These are phyloP conservation scores for Carex pumila DNA, from an alignment of 176 grass and related monocot species.

Conservation along the genomic window DNA sequence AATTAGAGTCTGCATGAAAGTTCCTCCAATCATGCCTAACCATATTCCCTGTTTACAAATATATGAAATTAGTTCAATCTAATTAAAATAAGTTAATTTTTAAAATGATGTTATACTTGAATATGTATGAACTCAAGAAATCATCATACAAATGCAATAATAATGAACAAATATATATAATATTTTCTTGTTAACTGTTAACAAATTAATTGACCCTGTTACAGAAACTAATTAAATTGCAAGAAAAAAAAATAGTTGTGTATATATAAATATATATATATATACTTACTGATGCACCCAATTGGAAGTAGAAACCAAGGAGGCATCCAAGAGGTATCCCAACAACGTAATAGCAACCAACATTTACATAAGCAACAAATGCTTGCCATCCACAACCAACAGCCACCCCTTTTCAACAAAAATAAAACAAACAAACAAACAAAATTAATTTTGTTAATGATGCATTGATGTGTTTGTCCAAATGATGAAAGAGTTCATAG, in stretches of 20 bases:
- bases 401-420: conserved; percentile 48
- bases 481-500: background rate
- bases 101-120: too few species aligned
- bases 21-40: conserved; percentile 43
- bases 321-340: conserved; percentile 64
- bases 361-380: conserved; percentile 88
- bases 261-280: background rate
- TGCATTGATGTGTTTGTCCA: background rate
- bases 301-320: conserved; percentile 54
- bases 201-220: conserved; percentile 3
- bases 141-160: too few species aligned
- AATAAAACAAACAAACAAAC: background rate
- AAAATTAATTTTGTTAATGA: background rate
- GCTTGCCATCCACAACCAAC: conserved; percentile 95
- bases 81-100: too few species aligned
- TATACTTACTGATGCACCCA: conserved; percentile 56
- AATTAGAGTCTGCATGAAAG: conserved; percentile 42
- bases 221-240: background rate
- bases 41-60: conserved; percentile 26
- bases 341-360: conserved; percentile 74
- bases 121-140: too few species aligned
- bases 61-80: background rate
- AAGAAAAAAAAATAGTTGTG: background rate
- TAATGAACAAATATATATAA: too few species aligned
- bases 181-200: too few species aligned